These are phyloP conservation scores for Amyloporia xantha DNA, from an alignment of 768 basidiomycete genomes.

Conservation along the genomic window DNA sequence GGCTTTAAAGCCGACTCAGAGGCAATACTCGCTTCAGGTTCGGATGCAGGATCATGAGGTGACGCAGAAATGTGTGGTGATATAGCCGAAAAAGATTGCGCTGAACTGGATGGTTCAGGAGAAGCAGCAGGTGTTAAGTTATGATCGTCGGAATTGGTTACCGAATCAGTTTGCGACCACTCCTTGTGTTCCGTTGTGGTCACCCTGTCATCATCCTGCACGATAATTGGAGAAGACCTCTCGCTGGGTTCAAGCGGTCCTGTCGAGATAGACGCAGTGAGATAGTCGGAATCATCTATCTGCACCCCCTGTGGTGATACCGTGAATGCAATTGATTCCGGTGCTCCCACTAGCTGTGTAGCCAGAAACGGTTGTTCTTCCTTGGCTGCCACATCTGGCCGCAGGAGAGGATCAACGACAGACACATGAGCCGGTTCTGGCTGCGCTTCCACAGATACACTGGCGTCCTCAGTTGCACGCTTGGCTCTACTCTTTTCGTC, in stretches of 20 bases:
- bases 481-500: constrained; percentile 52
- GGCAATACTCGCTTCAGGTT: not conserved
- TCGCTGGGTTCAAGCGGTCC: too few relatives aligned
- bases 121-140: not conserved
- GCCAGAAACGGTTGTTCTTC: not conserved
- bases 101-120: not conserved
- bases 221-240: not conserved
- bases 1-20: not conserved
- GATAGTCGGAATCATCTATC: not conserved
- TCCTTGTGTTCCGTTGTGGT: not conserved
- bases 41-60: not conserved
- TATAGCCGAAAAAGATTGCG: not conserved
- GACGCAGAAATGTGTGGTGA: too few relatives aligned
- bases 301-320: not conserved
- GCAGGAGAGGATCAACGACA: not conserved
- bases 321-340: not conserved
- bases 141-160: not conserved
- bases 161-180: not conserved
- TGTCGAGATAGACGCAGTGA: not conserved
- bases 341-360: not conserved
- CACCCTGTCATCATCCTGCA: not conserved
- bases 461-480: constrained; percentile 15
- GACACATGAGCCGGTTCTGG: constrained; percentile 13
- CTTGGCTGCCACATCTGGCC: not conserved
- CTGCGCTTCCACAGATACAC: constrained; percentile 22